phyloP scores from a whole-genome alignment of 1,284 basidiomycete genomes.

The Rhodotorula glutinis region DNA sequence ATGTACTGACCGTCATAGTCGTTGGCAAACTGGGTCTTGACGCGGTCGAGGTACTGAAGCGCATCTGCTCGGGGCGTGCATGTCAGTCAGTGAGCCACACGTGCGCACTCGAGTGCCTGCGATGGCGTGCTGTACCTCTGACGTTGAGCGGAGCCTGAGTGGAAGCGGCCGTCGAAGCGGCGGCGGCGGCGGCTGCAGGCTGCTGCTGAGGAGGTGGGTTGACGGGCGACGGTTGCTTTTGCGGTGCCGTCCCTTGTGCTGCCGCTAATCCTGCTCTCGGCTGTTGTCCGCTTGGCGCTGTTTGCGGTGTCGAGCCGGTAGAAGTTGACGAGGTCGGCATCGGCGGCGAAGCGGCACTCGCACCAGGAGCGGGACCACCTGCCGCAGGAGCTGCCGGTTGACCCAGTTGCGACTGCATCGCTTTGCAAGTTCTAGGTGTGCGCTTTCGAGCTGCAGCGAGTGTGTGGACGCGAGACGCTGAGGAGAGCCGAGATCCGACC shows the following conservation, averaged over 20 bases:
- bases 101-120: no score
- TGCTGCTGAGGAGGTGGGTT: constrained; percentile 8
- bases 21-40: constrained; percentile 40
- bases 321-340: neutral
- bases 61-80: constrained; percentile 9
- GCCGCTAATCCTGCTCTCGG: no score
- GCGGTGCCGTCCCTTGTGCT: constrained; percentile 1
- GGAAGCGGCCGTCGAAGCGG: neutral
- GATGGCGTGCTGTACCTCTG: constrained; percentile 21
- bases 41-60: constrained; percentile 37
- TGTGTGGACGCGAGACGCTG: no score
- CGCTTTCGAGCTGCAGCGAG: no score
- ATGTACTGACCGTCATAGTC: constrained; percentile 35
- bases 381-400: no score
- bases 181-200: neutral
- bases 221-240: neutral
- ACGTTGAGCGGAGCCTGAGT: constrained; percentile 36
- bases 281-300: no score
- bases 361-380: no score
- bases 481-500: no score
- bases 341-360: neutral
- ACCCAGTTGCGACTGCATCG: no score
- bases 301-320: no score
- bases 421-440: no score
- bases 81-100: no score